Evolutionary conservation across 495 filamentous ascomycete genomes (phyloP).

Genomic region (Halenospora varia): DNA sequence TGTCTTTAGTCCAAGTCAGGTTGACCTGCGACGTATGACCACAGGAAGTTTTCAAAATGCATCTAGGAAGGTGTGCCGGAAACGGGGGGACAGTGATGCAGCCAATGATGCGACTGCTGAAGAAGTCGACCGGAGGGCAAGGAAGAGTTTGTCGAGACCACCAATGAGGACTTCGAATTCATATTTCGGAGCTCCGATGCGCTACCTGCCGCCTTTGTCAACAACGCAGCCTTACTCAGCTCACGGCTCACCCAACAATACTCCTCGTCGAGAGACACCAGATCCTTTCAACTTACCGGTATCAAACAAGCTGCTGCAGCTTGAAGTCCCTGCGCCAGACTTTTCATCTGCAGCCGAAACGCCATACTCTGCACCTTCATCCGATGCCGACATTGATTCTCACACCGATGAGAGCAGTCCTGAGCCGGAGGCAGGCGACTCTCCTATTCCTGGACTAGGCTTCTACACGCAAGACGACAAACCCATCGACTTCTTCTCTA

Average conservation of each 20-base stretch:
- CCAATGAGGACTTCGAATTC: constrained; percentile 15
- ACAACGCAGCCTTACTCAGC: background rate
- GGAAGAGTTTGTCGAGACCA: constrained; percentile 12
- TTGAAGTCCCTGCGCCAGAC: constrained; percentile 14
- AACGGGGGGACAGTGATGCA: constrained; percentile 11
- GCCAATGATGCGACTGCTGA: background rate
- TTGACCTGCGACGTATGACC: constrained; percentile 50
- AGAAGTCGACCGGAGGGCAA: background rate
- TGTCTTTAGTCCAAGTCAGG: constrained; percentile 73
- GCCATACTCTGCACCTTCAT: constrained; percentile 11
- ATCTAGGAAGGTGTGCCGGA: constrained; percentile 5
- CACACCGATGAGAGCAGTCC: constrained; percentile 26
- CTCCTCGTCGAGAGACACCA: too few relatives aligned
- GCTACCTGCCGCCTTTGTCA: background rate
- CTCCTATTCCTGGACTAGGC: background rate
- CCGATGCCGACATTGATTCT: constrained; percentile 26
- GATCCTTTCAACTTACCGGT: too few relatives aligned
- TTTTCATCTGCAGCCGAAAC: constrained; percentile 22
- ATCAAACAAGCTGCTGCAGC: too few relatives aligned
- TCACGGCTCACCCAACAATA: background rate
- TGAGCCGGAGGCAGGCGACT: constrained; percentile 12
- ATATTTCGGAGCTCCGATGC: constrained; percentile 3
- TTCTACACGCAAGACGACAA: too few relatives aligned
- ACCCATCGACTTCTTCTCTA: too few relatives aligned
- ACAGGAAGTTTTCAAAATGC: constrained; percentile 20